Conservation (phyloP, 768 basidiomycete species). For the Grammothele lineata region DNA sequence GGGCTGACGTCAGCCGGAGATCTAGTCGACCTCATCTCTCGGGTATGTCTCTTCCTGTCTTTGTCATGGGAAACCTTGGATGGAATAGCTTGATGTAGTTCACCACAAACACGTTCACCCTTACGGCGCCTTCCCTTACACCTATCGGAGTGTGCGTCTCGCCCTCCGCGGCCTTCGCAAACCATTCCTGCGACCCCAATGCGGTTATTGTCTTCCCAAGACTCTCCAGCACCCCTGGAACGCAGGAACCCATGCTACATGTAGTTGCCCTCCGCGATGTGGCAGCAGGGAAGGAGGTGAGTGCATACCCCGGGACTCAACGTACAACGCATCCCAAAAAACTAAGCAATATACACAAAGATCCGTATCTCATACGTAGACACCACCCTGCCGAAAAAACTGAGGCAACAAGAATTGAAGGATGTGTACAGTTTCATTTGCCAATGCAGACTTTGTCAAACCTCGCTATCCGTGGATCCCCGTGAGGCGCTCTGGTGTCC, state of each 20-base stretch:
- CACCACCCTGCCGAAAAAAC: constrained; percentile 58
- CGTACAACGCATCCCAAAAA: too few species aligned
- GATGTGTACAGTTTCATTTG: constrained; percentile 83
- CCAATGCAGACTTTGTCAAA: constrained; percentile 54
- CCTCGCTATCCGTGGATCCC: constrained; percentile 43
- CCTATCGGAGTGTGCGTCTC: constrained; percentile 85
- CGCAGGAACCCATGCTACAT: constrained; percentile 62
- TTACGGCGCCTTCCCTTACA: constrained; percentile 71
- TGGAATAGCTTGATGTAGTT: constrained; percentile 58
- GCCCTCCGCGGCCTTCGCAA: constrained; percentile 74
- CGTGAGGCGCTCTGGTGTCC: constrained; percentile 70
- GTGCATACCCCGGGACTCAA: constrained; percentile 8
- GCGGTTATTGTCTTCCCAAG: constrained; percentile 90
- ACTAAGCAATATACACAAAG: too few species aligned
- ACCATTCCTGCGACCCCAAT: constrained; percentile 88
- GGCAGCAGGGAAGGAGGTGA: constrained; percentile 63
- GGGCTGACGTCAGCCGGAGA: constrained; percentile 56
- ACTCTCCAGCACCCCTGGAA: constrained; percentile 29
- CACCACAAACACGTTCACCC: constrained; percentile 85
- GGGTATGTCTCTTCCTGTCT: constrained; percentile 38
- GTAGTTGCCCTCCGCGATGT: constrained; percentile 71
- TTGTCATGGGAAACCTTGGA: too few species aligned
- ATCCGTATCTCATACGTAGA: constrained; percentile 84
- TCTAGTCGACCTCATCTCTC: constrained; percentile 68
- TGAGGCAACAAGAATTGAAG: constrained; percentile 52